Percentiles rank a stretch among this genome's conserved stretches.
phyloP scores from a whole-genome alignment of 192 early-diverging fungal species.

The Diversispora epigaea region DNA sequence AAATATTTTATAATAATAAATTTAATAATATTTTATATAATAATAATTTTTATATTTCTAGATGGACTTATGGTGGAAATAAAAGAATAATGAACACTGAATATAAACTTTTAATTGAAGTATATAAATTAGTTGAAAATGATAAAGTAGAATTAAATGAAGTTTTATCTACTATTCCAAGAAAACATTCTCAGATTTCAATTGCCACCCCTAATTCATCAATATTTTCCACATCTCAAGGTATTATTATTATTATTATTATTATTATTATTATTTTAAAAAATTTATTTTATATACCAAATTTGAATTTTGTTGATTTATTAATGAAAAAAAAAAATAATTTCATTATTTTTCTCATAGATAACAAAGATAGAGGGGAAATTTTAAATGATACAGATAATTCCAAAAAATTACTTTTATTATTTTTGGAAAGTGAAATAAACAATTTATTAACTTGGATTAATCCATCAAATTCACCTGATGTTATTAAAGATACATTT shows the following conservation, averaged over 20 bases:
- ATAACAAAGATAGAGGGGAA: conserved; percentile 52
- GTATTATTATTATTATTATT: too few species aligned
- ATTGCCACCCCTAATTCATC: too few species aligned
- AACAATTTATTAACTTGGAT: conserved; percentile 81
- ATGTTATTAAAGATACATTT: conserved; percentile 18
- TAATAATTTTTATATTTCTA: background rate
- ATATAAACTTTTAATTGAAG: conserved; percentile 66
- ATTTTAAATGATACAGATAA: conserved; percentile 50
- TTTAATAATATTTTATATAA: background rate
- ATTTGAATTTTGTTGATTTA: too few species aligned
- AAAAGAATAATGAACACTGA: conserved; percentile 61
- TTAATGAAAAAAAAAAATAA: background rate
- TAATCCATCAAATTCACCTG: conserved; percentile 62
- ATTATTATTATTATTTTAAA: too few species aligned
- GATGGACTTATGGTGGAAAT: conserved; percentile 79
- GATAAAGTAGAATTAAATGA: conserved; percentile 60
- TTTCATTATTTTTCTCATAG: background rate
- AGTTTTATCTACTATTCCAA: conserved; percentile 46
- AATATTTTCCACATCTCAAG: too few species aligned
- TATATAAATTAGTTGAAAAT: conserved; percentile 56
- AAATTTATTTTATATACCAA: too few species aligned
- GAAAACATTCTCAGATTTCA: conserved; percentile 35
- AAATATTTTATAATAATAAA: conserved; percentile 1
- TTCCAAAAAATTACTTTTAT: conserved; percentile 64
- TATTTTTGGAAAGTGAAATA: conserved; percentile 90